Base-by-base conservation (phyloP, 2,329 filamentous ascomycete species). In the Aspergillus clavatus region DNA sequence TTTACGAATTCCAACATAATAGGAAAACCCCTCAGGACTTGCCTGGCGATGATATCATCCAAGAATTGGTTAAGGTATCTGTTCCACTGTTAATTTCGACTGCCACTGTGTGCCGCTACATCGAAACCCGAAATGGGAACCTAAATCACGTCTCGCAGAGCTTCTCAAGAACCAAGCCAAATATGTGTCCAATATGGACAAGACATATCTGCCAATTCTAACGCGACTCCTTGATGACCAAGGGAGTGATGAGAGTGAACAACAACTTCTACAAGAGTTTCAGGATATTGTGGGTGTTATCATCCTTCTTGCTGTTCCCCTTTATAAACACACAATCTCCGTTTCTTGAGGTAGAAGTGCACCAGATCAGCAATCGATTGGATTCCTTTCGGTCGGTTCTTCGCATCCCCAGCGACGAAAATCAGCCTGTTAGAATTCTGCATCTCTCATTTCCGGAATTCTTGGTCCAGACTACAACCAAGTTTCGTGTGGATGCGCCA, bases 381-480 rank as follows among this genome's bases (percentile, higher is more conserved):
- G 43, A 58, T 42, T 24, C 18, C 7, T 48, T 62, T 10, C 48
- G 54, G 28, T 57, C 58, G 18, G 48, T 58, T 7, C 23, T 61
- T 1, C 42, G 27, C 12, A 41, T 60, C 3, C 55, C 56, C 0
- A 19, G 42, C 3, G 27, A 55, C 23, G 37, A 8, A 24, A 23
- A 54, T 44, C 18, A 19, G 5, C 51, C 55, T 28, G 36, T 58
- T 7, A 35, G 52, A 8, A 48, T 59, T n/a, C 46, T 61, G 7
- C 59, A 62, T 45, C 48, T 56, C 43, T 65, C 58, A 41, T 66
- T 65, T 40, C 54, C 56, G 16, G 59, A 67, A 37, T 66, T 62
- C 40, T 47, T 14, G 21, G 46, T 63, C 31, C 40, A 54, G 27
- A 29, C 39, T 8, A 14, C 47, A 26, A 61, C 50, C 51, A 38